Conservation (phyloP, 2,329 filamentous ascomycete genomes). For the Gaeumannomyces tritici region DNA sequence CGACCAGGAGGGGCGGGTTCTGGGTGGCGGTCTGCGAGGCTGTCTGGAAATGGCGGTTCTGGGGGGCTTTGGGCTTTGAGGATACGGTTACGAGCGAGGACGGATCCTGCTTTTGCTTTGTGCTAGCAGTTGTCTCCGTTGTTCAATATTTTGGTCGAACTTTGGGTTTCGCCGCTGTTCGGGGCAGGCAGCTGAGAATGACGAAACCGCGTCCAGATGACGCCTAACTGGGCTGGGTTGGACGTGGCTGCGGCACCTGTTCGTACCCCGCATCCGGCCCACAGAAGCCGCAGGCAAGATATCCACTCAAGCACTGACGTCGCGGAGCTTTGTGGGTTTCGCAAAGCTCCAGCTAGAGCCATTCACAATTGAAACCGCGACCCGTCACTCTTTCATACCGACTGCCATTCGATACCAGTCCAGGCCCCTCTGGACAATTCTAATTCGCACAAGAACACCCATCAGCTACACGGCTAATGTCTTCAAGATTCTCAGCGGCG, state of each 20-base stretch:
- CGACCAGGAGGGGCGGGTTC: too few species aligned
- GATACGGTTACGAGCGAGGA: not conserved
- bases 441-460: not conserved
- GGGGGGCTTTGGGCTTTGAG: too few species aligned
- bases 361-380: not conserved
- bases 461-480: constrained; percentile 26
- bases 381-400: too few species aligned
- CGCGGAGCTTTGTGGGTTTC: not conserved
- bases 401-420: too few species aligned
- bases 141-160: not conserved
- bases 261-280: not conserved
- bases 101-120: not conserved
- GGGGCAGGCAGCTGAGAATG: constrained; percentile 12
- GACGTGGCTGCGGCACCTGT: not conserved
- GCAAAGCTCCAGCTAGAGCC: not conserved
- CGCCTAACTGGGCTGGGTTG: not conserved
- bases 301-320: not conserved
- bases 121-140: not conserved
- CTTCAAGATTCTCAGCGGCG: constrained; percentile 52
- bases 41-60: not conserved
- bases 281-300: not conserved
- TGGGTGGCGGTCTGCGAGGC: not conserved
- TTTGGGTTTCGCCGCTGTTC: not conserved
- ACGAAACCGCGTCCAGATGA: constrained; percentile 4
- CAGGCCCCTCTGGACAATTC: constrained; percentile 2